A percentile compares a stretch with the other conserved stretches of the same genome.
phyloP scores from a whole-genome alignment of 2,329 filamentous ascomycete species.

The Fusarium algeriense region DNA sequence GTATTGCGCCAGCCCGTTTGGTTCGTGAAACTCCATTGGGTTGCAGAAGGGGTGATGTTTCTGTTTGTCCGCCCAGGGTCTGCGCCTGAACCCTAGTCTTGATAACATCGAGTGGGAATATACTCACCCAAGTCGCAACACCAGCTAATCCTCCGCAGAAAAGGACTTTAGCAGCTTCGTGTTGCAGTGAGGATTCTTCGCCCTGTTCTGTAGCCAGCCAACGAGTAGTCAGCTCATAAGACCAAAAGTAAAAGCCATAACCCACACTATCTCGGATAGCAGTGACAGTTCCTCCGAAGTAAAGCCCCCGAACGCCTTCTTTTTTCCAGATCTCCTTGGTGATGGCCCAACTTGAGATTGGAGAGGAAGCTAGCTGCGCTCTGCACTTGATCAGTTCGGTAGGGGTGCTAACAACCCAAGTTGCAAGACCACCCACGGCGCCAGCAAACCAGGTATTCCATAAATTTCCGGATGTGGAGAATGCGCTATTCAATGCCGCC shows the following conservation, averaged over 20 bases:
- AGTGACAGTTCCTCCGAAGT: constrained; percentile 84
- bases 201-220: constrained; percentile 55
- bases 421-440: constrained; percentile 83
- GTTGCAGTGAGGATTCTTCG: constrained; percentile 46
- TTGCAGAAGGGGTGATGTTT: constrained; percentile 31
- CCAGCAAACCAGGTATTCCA: constrained; percentile 83
- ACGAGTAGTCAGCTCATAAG: constrained; percentile 81
- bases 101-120: constrained; percentile 92
- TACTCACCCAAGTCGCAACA: constrained; percentile 86
- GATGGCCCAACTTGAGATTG: constrained; percentile 72
- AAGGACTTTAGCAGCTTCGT: constrained; percentile 73
- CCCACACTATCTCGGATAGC: constrained; percentile 87
- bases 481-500: constrained; percentile 63
- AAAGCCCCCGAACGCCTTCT: constrained; percentile 77
- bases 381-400: constrained; percentile 93
- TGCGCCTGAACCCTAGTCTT: constrained; percentile 94
- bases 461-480: constrained; percentile 60
- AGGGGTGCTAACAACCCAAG: constrained; percentile 86
- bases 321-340: constrained; percentile 69
- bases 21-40: constrained; percentile 41
- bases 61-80: constrained; percentile 45
- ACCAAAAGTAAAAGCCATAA: constrained; percentile 99
- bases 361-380: constrained; percentile 72
- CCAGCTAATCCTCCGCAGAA: constrained; percentile 90
- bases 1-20: constrained; percentile 64